Percentiles rank a stretch among this genome's conserved stretches.
Conservation (phyloP, 352 stramenopile genomes). For the Phytophthora fragariaefolia region DNA sequence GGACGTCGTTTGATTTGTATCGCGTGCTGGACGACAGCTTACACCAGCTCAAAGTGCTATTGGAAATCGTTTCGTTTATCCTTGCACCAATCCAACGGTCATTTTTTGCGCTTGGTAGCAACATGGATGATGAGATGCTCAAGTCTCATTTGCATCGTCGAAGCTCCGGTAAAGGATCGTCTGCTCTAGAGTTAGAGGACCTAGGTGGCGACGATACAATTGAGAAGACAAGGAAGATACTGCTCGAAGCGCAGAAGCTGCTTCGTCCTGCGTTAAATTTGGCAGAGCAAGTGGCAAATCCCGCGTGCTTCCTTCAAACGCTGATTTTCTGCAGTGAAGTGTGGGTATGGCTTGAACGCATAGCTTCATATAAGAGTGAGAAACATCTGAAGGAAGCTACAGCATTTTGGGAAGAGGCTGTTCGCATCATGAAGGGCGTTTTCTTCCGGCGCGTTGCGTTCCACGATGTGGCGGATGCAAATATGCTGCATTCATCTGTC, state of each 20-base stretch:
- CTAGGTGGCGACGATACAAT: constrained; percentile 55
- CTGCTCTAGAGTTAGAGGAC: constrained; percentile 30
- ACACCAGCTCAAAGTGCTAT: constrained; percentile 78
- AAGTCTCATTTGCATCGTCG: constrained; percentile 44
- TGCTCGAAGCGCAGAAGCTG: constrained; percentile 74
- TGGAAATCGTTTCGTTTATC: constrained; percentile 73
- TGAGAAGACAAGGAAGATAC: constrained; percentile 63
- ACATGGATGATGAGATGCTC: constrained; percentile 70
- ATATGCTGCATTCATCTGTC: constrained; percentile 35
- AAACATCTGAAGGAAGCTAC: constrained; percentile 77
- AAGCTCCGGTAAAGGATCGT: constrained; percentile 36
- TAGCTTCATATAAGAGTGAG: constrained; percentile 81
- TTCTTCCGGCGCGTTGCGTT: constrained; percentile 84
- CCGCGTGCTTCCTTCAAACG: constrained; percentile 59
- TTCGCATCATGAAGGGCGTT: constrained; percentile 75
- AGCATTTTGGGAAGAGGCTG: constrained; percentile 82
- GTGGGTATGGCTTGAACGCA: constrained; percentile 82
- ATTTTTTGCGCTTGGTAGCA: constrained; percentile 80
- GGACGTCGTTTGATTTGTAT: constrained; percentile 76
- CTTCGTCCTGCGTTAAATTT: constrained; percentile 65
- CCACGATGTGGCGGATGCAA: constrained; percentile 47
- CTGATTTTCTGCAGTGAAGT: constrained; percentile 70
- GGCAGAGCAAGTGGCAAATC: constrained; percentile 73
- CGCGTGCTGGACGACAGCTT: constrained; percentile 70
- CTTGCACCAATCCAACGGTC: constrained; percentile 68